Percentiles rank a stretch among this genome's conserved stretches.
Evolutionary conservation across 345 rosid genomes (phyloP).

Genomic region (Nephelium lappaceum): DNA sequence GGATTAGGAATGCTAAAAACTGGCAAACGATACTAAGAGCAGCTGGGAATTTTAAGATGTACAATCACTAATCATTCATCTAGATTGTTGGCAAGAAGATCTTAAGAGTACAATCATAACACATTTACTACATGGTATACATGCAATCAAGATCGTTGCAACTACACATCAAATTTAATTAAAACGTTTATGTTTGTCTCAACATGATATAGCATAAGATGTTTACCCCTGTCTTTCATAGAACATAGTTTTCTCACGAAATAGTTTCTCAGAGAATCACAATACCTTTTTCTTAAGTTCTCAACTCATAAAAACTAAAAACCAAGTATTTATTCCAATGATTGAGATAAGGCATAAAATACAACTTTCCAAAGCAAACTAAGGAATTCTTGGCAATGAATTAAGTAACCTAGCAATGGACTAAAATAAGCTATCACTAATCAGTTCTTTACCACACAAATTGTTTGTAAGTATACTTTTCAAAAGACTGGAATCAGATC

Average conservation of each 20-base stretch:
- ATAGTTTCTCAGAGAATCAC: too few relatives aligned
- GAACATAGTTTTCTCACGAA: too few relatives aligned
- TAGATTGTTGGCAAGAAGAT: not conserved
- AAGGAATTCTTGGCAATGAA: not conserved
- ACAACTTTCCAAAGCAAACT: too few relatives aligned
- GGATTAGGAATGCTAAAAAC: not conserved
- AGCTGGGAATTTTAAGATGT: not conserved
- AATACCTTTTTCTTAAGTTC: too few relatives aligned
- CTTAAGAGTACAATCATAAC: not conserved
- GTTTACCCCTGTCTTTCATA: too few relatives aligned
- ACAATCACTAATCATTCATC: not conserved
- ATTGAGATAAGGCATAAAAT: not conserved
- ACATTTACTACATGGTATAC: not conserved
- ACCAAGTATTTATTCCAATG: too few relatives aligned
- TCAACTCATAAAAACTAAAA: too few relatives aligned
- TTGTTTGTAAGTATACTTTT: slow-evolving; percentile 3
- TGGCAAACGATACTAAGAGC: not conserved
- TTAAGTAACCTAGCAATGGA: too few relatives aligned
- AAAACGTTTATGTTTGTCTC: not conserved
- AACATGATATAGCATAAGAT: not conserved
- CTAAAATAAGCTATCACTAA: not conserved
- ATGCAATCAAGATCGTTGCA: not conserved
- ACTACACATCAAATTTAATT: not conserved
- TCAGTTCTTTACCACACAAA: not conserved
- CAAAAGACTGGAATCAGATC: not conserved